Evolutionary conservation across 1,284 basidiomycete genomes (phyloP), one percentile per base, ranked within the genome.

Genomic region (Apiotrichum laibachii): DNA sequence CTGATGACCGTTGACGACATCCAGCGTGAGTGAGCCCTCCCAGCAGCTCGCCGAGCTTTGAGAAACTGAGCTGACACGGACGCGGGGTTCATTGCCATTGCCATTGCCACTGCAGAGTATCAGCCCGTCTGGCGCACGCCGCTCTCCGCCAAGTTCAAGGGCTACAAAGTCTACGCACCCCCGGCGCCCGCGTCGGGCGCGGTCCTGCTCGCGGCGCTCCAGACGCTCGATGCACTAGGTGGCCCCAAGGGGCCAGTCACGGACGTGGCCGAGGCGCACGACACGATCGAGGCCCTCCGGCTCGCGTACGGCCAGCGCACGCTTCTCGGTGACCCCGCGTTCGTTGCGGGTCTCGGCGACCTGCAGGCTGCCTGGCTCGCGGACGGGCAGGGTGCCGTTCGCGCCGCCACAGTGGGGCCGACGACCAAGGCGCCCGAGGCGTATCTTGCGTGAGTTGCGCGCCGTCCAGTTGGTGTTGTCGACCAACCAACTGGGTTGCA

Each of bases 181-280:
- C 72, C 73, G 0, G 75, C 76, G 11, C 76, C 76, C 5, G 75
- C 70, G 7, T 73, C 71, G 1, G 74, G 74, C 1, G 68, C 69
- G 0, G 67, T 73, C 19, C 68, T 67, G 55, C 60, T 76, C 15
- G 68, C 67, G 2, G 69, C 71, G 22, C 67, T 76, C 59, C 65
- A 64, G 5, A 72, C 69, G 26, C 56, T 76, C 18, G 55, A 60
- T 15, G 58, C 64, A 13, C 67, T 67, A 22, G 51, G 61, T 13
- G 37, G 16, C 6, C 9, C n/a, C n/a, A 21, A 49, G 9, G 34
- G 10, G 4, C 13, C 46, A 5, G 26, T n/a, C 12, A n/a, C 26
- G 8, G 47, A 5, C 7, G 34, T 16, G 33, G 10, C 3, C 5
- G 33, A 34, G 33, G 49, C 67, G 21, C 73, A 76, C 61, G 49